These are phyloP conservation scores for Brassica incana DNA, from an alignment of 345 rosid genomes.

Conservation along the genomic window DNA sequence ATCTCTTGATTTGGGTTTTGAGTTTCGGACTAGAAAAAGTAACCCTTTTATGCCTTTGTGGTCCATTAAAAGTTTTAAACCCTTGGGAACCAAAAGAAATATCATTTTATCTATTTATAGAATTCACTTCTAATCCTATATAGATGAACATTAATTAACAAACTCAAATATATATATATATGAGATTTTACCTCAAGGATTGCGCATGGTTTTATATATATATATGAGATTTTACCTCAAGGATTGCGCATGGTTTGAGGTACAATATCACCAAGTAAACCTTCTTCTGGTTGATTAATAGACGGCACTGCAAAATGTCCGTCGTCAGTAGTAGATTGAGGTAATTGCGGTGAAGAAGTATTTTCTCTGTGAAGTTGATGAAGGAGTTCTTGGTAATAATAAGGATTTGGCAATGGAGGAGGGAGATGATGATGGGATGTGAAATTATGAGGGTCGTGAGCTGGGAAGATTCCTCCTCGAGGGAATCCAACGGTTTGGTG, in stretches of 20 bases:
- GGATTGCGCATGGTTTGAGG: conserved; percentile 70
- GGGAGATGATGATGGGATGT: conserved; percentile 47
- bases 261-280: conserved; percentile 84
- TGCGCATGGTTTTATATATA: conserved; percentile 52
- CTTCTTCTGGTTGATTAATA: conserved; percentile 49
- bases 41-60: conserved; percentile 19
- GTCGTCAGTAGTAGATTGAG: conserved; percentile 24
- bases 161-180: background rate
- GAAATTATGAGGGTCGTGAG: conserved; percentile 50
- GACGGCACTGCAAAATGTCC: conserved; percentile 12
- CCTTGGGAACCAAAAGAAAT: background rate
- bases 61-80: conserved; percentile 10
- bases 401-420: conserved; percentile 39
- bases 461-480: conserved; percentile 56
- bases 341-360: conserved; percentile 33
- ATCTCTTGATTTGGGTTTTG: conserved; percentile 24
- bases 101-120: background rate
- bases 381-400: conserved; percentile 47
- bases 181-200: conserved; percentile 33
- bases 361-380: conserved; percentile 46
- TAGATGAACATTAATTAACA: background rate
- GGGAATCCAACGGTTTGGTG: conserved; percentile 84
- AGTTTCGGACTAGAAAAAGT: conserved; percentile 14
- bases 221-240: conserved; percentile 21
- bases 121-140: background rate